Conservation (phyloP, 371 early-diverging fungal species). For the Apophysomyces elegans region DNA sequence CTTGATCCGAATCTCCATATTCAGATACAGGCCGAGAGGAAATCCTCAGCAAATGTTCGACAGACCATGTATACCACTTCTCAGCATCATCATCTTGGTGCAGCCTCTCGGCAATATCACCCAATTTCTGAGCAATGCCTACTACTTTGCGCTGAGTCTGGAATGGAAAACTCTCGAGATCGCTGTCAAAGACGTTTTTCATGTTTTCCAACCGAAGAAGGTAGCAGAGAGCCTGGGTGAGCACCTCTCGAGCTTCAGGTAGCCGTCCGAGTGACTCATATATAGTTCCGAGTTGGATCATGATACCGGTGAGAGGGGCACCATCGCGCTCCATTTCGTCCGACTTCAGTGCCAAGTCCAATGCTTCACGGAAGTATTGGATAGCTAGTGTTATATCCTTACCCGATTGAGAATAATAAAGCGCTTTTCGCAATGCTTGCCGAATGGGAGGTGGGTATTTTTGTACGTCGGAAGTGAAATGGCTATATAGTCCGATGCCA, state of each 20-base stretch:
- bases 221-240: constrained; percentile 52
- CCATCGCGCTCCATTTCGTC: constrained; percentile 54
- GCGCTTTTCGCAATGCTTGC: constrained; percentile 60
- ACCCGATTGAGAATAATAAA: constrained; percentile 62
- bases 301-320: constrained; percentile 63
- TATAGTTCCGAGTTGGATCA: constrained; percentile 63
- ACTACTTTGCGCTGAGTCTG: constrained; percentile 50
- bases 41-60: constrained; percentile 54
- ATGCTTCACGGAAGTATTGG: constrained; percentile 54
- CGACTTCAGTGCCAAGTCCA: constrained; percentile 50
- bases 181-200: constrained; percentile 20
- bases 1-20: constrained; percentile 36
- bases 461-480: constrained; percentile 61
- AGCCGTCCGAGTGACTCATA: constrained; percentile 54
- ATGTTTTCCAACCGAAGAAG: constrained; percentile 28
- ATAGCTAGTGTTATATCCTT: constrained; percentile 52
- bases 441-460: constrained; percentile 60
- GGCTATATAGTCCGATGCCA: constrained; percentile 56
- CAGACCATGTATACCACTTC: constrained; percentile 65
- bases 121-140: constrained; percentile 66
- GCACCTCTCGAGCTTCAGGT: constrained; percentile 58
- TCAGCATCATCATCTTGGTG: constrained; percentile 62
- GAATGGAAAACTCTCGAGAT: constrained; percentile 17
- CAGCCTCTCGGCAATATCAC: constrained; percentile 52
- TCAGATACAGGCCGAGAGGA: constrained; percentile 35